A percentile compares a stretch with the other conserved stretches of the same genome.
Conservation (phyloP, 306 rosid genomes). For the Quercus parvula region DNA sequence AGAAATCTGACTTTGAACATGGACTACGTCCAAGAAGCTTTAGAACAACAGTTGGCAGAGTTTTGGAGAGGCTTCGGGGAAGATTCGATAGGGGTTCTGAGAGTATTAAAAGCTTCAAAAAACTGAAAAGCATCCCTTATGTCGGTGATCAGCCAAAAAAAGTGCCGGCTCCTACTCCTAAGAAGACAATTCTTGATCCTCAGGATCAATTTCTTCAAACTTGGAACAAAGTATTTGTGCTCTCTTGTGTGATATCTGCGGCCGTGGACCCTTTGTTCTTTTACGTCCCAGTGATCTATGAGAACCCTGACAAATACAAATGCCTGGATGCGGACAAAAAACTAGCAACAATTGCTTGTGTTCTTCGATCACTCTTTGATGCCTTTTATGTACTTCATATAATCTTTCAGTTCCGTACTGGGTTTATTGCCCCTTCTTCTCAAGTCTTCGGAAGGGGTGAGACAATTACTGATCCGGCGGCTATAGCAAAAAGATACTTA, state of each 20-base stretch:
- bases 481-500: conserved; percentile 69
- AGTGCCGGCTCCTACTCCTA: not conserved
- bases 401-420: conserved; percentile 69
- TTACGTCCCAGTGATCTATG: conserved; percentile 38
- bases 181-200: conserved; percentile 62
- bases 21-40: conserved; percentile 26
- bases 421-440: conserved; percentile 81
- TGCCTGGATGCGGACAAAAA: conserved; percentile 40
- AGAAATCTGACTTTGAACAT: conserved; percentile 16
- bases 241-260: conserved; percentile 67
- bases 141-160: conserved; percentile 22
- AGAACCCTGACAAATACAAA: not conserved
- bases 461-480: conserved; percentile 39
- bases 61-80: not conserved
- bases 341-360: conserved; percentile 50
- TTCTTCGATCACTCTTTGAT: conserved; percentile 77
- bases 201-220: conserved; percentile 70
- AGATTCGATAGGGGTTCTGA: too few species aligned
- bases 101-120: not conserved
- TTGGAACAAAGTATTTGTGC: conserved; percentile 84
- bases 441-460: conserved; percentile 86
- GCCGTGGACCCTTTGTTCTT: conserved; percentile 83
- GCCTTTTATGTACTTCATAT: conserved; percentile 66
- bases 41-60: conserved; percentile 28
- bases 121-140: conserved; percentile 7